phyloP scores from a whole-genome alignment of 768 basidiomycete species.

The Tremella mesenterica region DNA sequence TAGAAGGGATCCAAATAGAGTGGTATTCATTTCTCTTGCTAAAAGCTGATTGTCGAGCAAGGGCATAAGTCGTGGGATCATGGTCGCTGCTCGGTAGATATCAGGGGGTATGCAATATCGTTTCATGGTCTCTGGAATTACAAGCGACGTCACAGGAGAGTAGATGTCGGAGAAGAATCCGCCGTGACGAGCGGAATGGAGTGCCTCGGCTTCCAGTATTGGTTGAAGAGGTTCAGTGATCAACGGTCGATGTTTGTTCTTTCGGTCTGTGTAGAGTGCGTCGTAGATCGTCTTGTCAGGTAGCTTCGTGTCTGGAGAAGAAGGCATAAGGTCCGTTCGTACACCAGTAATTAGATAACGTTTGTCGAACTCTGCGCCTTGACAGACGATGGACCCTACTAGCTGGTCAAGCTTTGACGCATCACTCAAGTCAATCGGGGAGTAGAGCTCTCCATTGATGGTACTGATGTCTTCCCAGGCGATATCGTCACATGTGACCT shows the following conservation, averaged over 20 bases:
- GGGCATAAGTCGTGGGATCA: constrained; percentile 18
- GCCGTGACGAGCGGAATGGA: constrained; percentile 7
- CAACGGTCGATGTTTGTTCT: background rate
- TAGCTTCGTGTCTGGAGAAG: constrained; percentile 12
- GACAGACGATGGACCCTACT: constrained; percentile 2
- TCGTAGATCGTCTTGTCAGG: constrained; percentile 9
- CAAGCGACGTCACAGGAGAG: background rate
- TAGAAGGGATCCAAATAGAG: constrained; percentile 40
- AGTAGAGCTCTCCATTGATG: constrained; percentile 5
- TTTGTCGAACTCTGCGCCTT: constrained; percentile 15
- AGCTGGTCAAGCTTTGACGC: constrained; percentile 6
- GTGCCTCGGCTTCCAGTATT: constrained; percentile 13
- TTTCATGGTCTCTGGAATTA: constrained; percentile 15
- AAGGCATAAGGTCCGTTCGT: constrained; percentile 14
- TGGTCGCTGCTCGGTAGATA: constrained; percentile 16
- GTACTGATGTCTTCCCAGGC: constrained; percentile 26
- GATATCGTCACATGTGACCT: constrained; percentile 10
- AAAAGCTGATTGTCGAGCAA: constrained; percentile 16
- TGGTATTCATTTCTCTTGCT: constrained; percentile 11
- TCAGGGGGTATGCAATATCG: constrained; percentile 22
- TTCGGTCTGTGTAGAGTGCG: background rate
- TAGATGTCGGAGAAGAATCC: constrained; percentile 12
- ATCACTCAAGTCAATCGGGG: constrained; percentile 7
- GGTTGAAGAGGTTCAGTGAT: constrained; percentile 4
- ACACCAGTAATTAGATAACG: constrained; percentile 12